Conservation (phyloP, 768 basidiomycete species). For the Pulveroboletus sp. region DNA sequence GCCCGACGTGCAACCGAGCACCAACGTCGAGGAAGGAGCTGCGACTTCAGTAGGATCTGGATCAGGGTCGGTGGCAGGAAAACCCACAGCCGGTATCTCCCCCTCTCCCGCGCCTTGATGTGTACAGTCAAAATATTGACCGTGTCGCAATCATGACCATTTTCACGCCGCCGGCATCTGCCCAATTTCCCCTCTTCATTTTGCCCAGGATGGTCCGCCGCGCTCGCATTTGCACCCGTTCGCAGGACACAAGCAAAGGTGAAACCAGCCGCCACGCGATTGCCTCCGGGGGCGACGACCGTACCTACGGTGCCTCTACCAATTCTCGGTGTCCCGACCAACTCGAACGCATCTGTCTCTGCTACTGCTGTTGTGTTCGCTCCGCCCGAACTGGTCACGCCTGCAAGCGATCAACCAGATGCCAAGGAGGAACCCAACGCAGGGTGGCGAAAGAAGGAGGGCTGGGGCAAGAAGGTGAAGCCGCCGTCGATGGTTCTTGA, state of each 20-base stretch:
- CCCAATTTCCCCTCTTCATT: background rate
- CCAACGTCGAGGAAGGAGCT: slow-evolving; percentile 25
- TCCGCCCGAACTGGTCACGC: slow-evolving; percentile 53
- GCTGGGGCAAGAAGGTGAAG: slow-evolving; percentile 88
- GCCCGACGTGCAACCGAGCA: slow-evolving; percentile 26
- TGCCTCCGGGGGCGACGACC: slow-evolving; percentile 54
- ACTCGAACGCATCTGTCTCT: slow-evolving; percentile 36
- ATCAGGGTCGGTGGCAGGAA: slow-evolving; percentile 37
- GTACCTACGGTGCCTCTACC: slow-evolving; percentile 32
- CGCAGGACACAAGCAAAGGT: slow-evolving; percentile 61
- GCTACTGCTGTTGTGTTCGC: slow-evolving; percentile 70
- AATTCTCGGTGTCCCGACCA: slow-evolving; percentile 28
- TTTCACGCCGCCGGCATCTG: slow-evolving; percentile 13
- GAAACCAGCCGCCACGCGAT: slow-evolving; percentile 43
- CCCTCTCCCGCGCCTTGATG: slow-evolving; percentile 40
- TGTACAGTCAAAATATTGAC: slow-evolving; percentile 36
- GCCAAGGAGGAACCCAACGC: slow-evolving; percentile 27
- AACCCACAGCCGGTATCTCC: slow-evolving; percentile 57
- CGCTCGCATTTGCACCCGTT: slow-evolving; percentile 85
- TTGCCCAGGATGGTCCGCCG: slow-evolving; percentile 76
- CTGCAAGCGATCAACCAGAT: slow-evolving; percentile 25
- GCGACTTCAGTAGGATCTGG: slow-evolving; percentile 24
- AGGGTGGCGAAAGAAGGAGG: slow-evolving; percentile 46
- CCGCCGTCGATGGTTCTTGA: slow-evolving; percentile 90
- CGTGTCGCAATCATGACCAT: slow-evolving; percentile 34